Percentiles rank a stretch among this genome's conserved stretches.
Conservation (phyloP, 805 yeast genomes). For the Yarrowia divulgata region DNA sequence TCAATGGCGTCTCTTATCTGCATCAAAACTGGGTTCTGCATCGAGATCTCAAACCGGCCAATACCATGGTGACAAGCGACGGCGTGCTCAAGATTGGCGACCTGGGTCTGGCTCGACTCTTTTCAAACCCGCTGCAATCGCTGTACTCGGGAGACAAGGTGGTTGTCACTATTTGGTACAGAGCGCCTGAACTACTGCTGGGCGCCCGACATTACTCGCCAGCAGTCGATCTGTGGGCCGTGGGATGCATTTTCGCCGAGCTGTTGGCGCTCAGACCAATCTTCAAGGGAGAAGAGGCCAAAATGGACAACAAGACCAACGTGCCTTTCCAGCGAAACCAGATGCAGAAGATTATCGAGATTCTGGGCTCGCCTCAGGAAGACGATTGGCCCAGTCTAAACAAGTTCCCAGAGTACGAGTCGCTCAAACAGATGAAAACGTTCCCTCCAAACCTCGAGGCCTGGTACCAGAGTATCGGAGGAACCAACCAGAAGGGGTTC, state of each 20-base stretch:
- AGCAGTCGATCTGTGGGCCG: conserved; percentile 93
- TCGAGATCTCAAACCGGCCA: conserved; percentile 96
- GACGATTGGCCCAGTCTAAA: conserved; percentile 81
- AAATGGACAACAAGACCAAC: conserved; percentile 82
- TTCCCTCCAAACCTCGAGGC: conserved; percentile 75
- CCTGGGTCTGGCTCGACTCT: conserved; percentile 87
- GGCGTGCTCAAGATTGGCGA: conserved; percentile 98
- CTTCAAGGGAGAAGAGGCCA: conserved; percentile 97
- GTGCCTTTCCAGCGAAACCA: conserved; percentile 96
- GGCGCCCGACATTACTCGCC: conserved; percentile 94
- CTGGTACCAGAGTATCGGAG: conserved; percentile 89
- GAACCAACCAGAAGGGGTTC: conserved; percentile 71
- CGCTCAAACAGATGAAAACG: conserved; percentile 63
- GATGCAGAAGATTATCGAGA: conserved; percentile 85
- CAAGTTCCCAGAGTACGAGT: conserved; percentile 83
- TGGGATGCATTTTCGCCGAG: conserved; percentile 94
- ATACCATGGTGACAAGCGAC: conserved; percentile 88
- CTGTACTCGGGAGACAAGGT: conserved; percentile 92
- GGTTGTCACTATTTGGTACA: conserved; percentile 95
- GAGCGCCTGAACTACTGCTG: conserved; percentile 90
- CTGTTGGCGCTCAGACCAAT: conserved; percentile 86
- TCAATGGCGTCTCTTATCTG: conserved; percentile 87
- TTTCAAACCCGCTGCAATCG: conserved; percentile 84
- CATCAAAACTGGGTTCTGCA: conserved; percentile 98
- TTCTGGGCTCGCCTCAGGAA: conserved; percentile 85